A percentile compares a stretch with the other conserved stretches of the same genome.
phyloP scores from a whole-genome alignment of 495 filamentous ascomycete genomes.

The Penicillium manginii region DNA sequence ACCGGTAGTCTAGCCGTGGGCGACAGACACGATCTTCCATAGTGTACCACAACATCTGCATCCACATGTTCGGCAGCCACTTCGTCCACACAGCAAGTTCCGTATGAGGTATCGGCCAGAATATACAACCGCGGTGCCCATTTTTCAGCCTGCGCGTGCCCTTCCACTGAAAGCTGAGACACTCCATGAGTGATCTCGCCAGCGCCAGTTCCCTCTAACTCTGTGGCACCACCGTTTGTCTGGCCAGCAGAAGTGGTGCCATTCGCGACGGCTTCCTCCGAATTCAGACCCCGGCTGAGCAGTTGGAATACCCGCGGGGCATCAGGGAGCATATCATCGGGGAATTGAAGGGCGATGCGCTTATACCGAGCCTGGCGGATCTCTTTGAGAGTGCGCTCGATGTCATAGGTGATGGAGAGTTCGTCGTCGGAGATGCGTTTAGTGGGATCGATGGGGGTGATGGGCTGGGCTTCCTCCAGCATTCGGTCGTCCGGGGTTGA shows the following conservation, averaged over 20 bases:
- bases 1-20: slow-evolving; percentile 89
- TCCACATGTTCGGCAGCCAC: slow-evolving; percentile 93
- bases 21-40: slow-evolving; percentile 88
- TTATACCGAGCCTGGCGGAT: slow-evolving; percentile 70
- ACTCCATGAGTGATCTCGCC: slow-evolving; percentile 27
- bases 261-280: slow-evolving; percentile 25
- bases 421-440: slow-evolving; percentile 65
- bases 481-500: slow-evolving; percentile 87
- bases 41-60: slow-evolving; percentile 92
- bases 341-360: slow-evolving; percentile 89
- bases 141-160: slow-evolving; percentile 21
- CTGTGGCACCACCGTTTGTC: slow-evolving; percentile 19
- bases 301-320: slow-evolving; percentile 77
- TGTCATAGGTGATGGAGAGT: slow-evolving; percentile 80
- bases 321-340: slow-evolving; percentile 87
- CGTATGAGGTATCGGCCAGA: slow-evolving; percentile 94
- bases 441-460: slow-evolving; percentile 33
- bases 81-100: slow-evolving; percentile 96
- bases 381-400: slow-evolving; percentile 76
- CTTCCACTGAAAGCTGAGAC: slow-evolving; percentile 35
- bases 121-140: slow-evolving; percentile 70
- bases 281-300: slow-evolving; percentile 63
- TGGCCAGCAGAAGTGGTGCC: slow-evolving; percentile 15
- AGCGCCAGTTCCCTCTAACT: slow-evolving; percentile 11
- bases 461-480: slow-evolving; percentile 57